A percentile compares a stretch with the other conserved stretches of the same genome.
These are phyloP conservation scores for Cercospora sojina DNA, from an alignment of 2,329 filamentous ascomycete genomes.

Conservation along the genomic window DNA sequence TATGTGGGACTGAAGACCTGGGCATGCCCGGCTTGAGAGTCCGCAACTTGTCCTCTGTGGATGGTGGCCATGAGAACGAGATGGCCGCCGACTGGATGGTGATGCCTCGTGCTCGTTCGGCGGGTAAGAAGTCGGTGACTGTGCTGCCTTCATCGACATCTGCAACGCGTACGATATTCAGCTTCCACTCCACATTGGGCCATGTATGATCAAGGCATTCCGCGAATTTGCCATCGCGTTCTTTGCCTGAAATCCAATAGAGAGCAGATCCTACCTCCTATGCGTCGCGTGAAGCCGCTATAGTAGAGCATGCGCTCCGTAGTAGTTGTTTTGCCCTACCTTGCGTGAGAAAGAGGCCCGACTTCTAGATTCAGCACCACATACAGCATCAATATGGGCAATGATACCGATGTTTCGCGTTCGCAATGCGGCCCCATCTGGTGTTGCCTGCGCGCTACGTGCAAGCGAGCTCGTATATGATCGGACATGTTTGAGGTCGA, in stretches of 20 bases:
- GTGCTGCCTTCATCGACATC: conserved; percentile 97
- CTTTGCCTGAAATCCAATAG: neutral
- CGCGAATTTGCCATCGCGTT: neutral
- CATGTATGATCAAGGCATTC: neutral
- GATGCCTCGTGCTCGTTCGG: conserved; percentile 88
- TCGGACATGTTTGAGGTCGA: conserved; percentile 10
- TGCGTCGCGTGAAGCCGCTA: conserved; percentile 80
- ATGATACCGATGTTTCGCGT: conserved; percentile 87
- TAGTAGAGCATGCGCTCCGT: conserved; percentile 99
- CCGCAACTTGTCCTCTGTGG: conserved; percentile 32
- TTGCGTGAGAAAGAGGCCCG: conserved; percentile 22
- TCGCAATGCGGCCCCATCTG: conserved; percentile 8
- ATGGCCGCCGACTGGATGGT: conserved; percentile 98
- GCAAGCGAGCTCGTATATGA: conserved; percentile 2
- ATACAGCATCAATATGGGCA: conserved; percentile 89
- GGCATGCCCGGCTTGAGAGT: conserved; percentile 35
- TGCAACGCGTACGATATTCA: conserved; percentile 30
- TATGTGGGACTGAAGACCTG: conserved; percentile 59
- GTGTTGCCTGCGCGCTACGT: conserved; percentile 4
- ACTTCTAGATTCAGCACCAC: conserved; percentile 28
- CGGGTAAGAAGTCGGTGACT: conserved; percentile 92
- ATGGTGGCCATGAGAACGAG: conserved; percentile 85
- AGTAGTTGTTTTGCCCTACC: conserved; percentile 87
- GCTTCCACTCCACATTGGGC: no score
- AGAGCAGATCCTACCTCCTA: conserved; percentile 59